Percentiles rank a stretch among this genome's conserved stretches.
Conservation (phyloP, 352 stramenopile species). For the Phytophthora cryptogea region DNA sequence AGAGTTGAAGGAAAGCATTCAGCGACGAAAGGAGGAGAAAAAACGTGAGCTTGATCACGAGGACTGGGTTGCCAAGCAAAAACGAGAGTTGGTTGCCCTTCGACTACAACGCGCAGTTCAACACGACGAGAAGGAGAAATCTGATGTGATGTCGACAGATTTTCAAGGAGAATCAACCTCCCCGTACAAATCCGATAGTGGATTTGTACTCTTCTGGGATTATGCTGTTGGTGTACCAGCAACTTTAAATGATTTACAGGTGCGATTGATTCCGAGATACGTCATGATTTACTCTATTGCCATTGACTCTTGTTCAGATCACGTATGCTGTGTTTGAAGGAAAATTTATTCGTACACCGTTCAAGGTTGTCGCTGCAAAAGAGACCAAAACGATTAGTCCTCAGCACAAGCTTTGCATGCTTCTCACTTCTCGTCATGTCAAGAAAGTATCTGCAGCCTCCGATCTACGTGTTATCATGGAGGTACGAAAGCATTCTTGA, state of each 20-base stretch:
- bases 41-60: constrained; percentile 50
- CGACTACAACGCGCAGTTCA: constrained; percentile 48
- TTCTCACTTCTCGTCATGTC: constrained; percentile 36
- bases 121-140: constrained; percentile 15
- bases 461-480: constrained; percentile 42
- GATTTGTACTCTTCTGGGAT: constrained; percentile 57
- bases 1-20: constrained; percentile 49
- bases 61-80: constrained; percentile 56
- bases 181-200: constrained; percentile 39
- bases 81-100: constrained; percentile 47
- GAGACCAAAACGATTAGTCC: constrained; percentile 32
- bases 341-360: constrained; percentile 39
- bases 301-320: constrained; percentile 31
- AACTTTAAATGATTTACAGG: constrained; percentile 37
- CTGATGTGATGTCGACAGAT: neutral
- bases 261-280: constrained; percentile 11
- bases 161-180: constrained; percentile 1
- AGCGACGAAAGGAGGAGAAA: constrained; percentile 48
- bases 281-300: neutral
- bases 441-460: constrained; percentile 33
- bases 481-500: constrained; percentile 29
- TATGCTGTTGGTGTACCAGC: constrained; percentile 37
- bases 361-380: constrained; percentile 44
- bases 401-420: constrained; percentile 35
- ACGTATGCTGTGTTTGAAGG: constrained; percentile 58